These are phyloP conservation scores for Lasiosphaeria miniovina DNA, from an alignment of 495 filamentous ascomycete species.

Conservation along the genomic window DNA sequence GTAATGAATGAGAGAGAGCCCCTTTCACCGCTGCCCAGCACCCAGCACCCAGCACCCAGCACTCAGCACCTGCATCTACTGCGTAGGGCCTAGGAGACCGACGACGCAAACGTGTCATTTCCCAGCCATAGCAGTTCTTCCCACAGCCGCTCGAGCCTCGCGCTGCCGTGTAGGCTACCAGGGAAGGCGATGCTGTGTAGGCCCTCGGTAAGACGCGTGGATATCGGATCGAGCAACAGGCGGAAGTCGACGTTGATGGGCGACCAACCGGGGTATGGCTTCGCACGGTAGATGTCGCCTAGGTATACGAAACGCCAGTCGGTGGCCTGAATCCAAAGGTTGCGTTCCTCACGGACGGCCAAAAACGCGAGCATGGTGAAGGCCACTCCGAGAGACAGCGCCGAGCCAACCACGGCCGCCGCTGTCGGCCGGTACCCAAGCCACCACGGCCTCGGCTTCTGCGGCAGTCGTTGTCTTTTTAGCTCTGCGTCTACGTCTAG, in stretches of 20 bases:
- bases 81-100: too few species aligned
- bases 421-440: constrained; percentile 1
- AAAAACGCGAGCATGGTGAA: constrained; percentile 12
- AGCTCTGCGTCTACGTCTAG: too few species aligned
- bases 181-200: constrained; percentile 1
- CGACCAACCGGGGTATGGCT: constrained; percentile 17
- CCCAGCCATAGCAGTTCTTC: too few species aligned
- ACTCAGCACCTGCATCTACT: too few species aligned
- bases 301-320: constrained; percentile 19
- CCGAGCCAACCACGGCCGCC: constrained; percentile 9
- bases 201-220: background rate
- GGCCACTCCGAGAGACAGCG: background rate
- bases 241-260: constrained; percentile 17
- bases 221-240: constrained; percentile 9
- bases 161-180: too few species aligned
- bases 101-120: too few species aligned
- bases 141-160: too few species aligned
- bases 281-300: constrained; percentile 5
- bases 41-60: too few species aligned
- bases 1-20: too few species aligned
- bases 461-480: background rate
- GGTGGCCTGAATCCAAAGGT: constrained; percentile 19
- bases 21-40: too few species aligned
- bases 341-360: constrained; percentile 19
- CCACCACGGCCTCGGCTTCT: background rate